These are phyloP conservation scores for Triticum urartu DNA, from an alignment of 176 grass and related monocot species.

Conservation along the genomic window DNA sequence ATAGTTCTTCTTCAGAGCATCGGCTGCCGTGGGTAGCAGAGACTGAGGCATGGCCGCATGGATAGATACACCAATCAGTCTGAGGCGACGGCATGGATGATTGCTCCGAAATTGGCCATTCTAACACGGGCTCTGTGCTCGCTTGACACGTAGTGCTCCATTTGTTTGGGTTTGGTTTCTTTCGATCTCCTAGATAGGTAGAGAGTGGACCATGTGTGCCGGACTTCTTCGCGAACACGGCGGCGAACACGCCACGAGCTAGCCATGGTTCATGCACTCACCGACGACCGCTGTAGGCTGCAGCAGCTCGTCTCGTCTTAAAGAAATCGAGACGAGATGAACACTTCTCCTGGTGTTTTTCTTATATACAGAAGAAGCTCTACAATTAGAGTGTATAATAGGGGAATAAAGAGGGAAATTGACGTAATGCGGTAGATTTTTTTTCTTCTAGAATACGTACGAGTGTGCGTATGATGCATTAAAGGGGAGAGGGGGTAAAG, in stretches of 20 bases:
- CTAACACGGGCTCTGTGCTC: not conserved
- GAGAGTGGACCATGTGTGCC: not conserved
- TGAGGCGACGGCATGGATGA: constrained; percentile 19
- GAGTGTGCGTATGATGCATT: no score
- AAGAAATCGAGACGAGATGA: no score
- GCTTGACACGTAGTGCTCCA: constrained; percentile 5
- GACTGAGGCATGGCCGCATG: not conserved
- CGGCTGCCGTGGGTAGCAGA: not conserved
- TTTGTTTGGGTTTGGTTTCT: not conserved
- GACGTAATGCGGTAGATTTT: no score
- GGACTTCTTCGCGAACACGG: not conserved
- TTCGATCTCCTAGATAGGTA: not conserved
- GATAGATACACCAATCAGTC: not conserved
- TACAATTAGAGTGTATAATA: no score
- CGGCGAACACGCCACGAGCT: not conserved
- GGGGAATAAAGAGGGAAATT: no score
- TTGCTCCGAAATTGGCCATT: constrained; percentile 5
- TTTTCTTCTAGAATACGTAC: no score
- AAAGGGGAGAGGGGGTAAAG: no score
- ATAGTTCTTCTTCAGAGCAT: not conserved
- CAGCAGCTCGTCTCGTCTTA: no score
- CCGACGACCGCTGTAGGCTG: no score
- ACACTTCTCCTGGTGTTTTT: no score
- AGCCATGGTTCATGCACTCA: no score
- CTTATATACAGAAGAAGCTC: no score